These are phyloP conservation scores for Coniochaeta sp. DNA, from an alignment of 2,329 filamentous ascomycete species.

Conservation along the genomic window DNA sequence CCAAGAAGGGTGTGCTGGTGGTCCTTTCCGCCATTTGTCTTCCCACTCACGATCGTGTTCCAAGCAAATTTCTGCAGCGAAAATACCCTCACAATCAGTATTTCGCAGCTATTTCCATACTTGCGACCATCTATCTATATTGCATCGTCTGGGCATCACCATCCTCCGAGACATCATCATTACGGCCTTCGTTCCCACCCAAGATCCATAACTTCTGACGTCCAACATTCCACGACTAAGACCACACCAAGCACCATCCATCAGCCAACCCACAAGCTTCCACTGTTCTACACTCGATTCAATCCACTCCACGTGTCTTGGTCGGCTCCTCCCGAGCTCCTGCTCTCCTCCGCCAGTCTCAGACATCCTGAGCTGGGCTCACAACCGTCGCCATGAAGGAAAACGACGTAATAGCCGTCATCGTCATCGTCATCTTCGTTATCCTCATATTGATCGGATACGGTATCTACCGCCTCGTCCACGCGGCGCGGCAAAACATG, in stretches of 20 bases:
- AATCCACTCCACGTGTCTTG: not conserved
- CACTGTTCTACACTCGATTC: not conserved
- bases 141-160: not conserved
- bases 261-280: not conserved
- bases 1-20: not conserved
- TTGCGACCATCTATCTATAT: too few relatives aligned
- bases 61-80: not conserved
- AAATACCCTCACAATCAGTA: not conserved
- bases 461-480: slow-evolving; percentile 56
- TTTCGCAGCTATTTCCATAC: not conserved
- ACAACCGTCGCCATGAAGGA: slow-evolving; percentile 34
- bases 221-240: not conserved
- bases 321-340: not conserved
- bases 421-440: slow-evolving; percentile 60
- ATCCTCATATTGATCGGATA: slow-evolving; percentile 54
- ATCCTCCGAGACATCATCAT: not conserved
- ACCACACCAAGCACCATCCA: not conserved
- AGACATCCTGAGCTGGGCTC: not conserved
- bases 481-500: slow-evolving; percentile 37
- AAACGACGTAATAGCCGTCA: slow-evolving; percentile 63
- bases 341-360: not conserved
- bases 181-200: not conserved
- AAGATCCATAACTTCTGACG: not conserved
- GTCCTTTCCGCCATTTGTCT: not conserved
- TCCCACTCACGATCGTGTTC: not conserved